Evolutionary conservation across 192 early-diverging fungal genomes (phyloP).

Genomic region (Coemansia sp.): DNA sequence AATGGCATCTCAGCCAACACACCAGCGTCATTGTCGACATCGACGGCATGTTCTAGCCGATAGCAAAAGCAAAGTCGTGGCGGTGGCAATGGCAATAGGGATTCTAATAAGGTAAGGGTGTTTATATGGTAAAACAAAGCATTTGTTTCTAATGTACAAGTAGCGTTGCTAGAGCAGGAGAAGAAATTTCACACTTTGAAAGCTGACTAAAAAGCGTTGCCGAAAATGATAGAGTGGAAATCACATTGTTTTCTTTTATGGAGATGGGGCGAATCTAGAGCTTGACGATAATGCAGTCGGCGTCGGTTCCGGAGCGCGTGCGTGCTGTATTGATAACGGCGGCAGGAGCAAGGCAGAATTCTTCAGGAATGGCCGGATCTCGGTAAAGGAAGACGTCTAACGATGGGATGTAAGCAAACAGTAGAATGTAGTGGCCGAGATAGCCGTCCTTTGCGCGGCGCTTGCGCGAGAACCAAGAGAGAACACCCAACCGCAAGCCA

Average conservation of each 20-base stretch:
- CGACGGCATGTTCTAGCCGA: not conserved
- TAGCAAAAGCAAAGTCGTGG: not conserved
- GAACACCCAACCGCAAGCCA: constrained; percentile 6
- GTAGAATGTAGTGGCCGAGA: constrained; percentile 82
- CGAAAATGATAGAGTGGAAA: too few species aligned
- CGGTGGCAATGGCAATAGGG: too few species aligned
- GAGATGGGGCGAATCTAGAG: constrained; percentile 10
- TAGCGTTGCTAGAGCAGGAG: not conserved
- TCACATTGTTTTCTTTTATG: too few species aligned
- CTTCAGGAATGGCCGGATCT: constrained; percentile 74
- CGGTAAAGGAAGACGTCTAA: constrained; percentile 81
- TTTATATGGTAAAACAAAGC: too few species aligned
- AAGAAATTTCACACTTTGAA: not conserved
- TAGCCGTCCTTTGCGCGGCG: constrained; percentile 53
- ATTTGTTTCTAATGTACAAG: too few species aligned
- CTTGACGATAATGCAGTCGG: constrained; percentile 68
- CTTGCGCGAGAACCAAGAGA: constrained; percentile 27
- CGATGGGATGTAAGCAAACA: constrained; percentile 82
- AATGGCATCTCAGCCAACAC: not conserved
- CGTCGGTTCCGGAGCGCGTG: constrained; percentile 73
- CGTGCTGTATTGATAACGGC: constrained; percentile 68
- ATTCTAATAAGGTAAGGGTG: too few species aligned
- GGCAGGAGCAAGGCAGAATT: constrained; percentile 70
- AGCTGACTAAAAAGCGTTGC: not conserved
- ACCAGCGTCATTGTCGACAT: not conserved